phyloP scores from a whole-genome alignment of 345 rosid genomes.

The Corchorus olitorius region DNA sequence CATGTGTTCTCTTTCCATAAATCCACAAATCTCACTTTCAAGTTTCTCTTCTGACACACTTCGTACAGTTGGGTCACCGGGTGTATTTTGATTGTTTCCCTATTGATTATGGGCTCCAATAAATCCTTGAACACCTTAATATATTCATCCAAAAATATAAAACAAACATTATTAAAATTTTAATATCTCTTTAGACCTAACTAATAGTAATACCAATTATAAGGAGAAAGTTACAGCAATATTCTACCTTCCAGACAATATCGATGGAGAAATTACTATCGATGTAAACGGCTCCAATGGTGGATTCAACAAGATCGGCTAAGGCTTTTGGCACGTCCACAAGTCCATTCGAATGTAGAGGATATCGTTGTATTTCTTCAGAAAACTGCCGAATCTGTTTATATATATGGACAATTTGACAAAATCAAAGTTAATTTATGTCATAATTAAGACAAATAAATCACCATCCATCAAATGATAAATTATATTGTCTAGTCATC shows the following conservation, averaged over 20 bases:
- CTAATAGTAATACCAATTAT: too few species aligned
- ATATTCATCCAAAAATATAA: not conserved
- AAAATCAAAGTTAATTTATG: too few species aligned
- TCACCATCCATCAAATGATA: too few species aligned
- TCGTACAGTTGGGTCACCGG: conserved; percentile 58
- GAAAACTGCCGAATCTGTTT: conserved; percentile 50
- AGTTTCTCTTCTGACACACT: conserved; percentile 54
- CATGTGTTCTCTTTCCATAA: conserved; percentile 40
- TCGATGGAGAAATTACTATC: conserved; percentile 44
- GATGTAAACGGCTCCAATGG: conserved; percentile 55
- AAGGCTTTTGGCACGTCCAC: conserved; percentile 57
- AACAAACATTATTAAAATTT: not conserved
- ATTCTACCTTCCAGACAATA: conserved; percentile 51
- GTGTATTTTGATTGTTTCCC: conserved; percentile 37
- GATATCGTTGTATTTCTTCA: conserved; percentile 41
- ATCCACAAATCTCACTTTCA: conserved; percentile 50
- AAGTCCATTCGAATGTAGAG: conserved; percentile 59
- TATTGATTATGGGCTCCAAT: conserved; percentile 55
- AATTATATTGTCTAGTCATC: not conserved
- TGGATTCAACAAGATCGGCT: conserved; percentile 63
- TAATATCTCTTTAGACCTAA: not conserved
- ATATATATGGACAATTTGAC: too few species aligned
- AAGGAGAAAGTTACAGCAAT: not conserved
- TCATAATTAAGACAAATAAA: too few species aligned
- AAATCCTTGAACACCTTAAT: conserved; percentile 50